Evolutionary conservation across 352 stramenopile species (phyloP).

Genomic region (Globisporangium perplexum): DNA sequence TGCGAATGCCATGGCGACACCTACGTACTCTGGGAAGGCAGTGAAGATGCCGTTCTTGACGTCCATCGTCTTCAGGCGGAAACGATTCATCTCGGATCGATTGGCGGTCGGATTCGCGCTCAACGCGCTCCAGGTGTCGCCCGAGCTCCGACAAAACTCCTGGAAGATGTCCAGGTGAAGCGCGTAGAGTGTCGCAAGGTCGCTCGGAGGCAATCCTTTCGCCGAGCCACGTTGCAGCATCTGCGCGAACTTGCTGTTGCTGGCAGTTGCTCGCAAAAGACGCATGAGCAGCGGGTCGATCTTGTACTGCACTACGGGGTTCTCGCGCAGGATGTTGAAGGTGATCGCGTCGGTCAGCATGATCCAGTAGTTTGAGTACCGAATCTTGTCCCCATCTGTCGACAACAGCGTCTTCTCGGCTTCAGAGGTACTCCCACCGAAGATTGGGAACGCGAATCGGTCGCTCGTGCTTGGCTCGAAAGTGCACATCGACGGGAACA

Average conservation of each 20-base stretch:
- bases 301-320: slow-evolving; percentile 32
- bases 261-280: slow-evolving; percentile 35
- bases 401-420: background rate
- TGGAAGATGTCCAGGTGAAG: slow-evolving; percentile 70
- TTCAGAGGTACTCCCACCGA: background rate
- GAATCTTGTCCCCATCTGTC: slow-evolving; percentile 6
- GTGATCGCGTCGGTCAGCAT: slow-evolving; percentile 65
- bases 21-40: slow-evolving; percentile 58
- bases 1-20: background rate
- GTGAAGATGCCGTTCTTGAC: slow-evolving; percentile 52
- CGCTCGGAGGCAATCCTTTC: slow-evolving; percentile 4
- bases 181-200: slow-evolving; percentile 34
- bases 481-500: slow-evolving; percentile 15
- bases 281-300: slow-evolving; percentile 47
- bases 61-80: slow-evolving; percentile 58
- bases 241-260: slow-evolving; percentile 29
- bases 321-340: slow-evolving; percentile 40
- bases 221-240: slow-evolving; percentile 16
- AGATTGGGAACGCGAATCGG: slow-evolving; percentile 18
- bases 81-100: slow-evolving; percentile 26
- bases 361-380: slow-evolving; percentile 65
- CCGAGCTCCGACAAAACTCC: slow-evolving; percentile 44
- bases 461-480: slow-evolving; percentile 5
- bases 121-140: slow-evolving; percentile 33
- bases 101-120: slow-evolving; percentile 7